These are phyloP conservation scores for Globisporangium heterothallicum DNA, from an alignment of 352 stramenopile genomes.

Conservation along the genomic window DNA sequence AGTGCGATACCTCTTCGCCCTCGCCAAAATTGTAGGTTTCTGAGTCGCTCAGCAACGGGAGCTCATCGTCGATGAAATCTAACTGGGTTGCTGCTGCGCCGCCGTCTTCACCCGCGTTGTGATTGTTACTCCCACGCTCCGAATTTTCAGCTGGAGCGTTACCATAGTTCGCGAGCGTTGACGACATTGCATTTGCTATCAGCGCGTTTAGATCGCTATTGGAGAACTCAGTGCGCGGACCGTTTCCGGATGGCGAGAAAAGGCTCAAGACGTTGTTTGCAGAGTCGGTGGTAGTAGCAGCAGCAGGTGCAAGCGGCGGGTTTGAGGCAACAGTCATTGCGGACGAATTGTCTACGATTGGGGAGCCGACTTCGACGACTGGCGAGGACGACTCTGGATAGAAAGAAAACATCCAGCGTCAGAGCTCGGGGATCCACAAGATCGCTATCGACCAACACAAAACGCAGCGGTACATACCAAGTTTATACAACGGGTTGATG, in stretches of 20 bases:
- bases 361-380: constrained; percentile 46
- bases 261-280: constrained; percentile 70
- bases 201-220: constrained; percentile 17
- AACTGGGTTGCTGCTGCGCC: constrained; percentile 19
- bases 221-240: constrained; percentile 14
- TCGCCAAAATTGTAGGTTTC: constrained; percentile 71
- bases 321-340: constrained; percentile 30
- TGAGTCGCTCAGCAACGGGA: constrained; percentile 61
- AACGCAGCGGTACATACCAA: constrained; percentile 19
- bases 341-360: constrained; percentile 24
- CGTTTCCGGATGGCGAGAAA: constrained; percentile 38
- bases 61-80: constrained; percentile 70
- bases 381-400: constrained; percentile 29
- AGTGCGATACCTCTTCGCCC: constrained; percentile 62
- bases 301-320: constrained; percentile 4
- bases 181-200: constrained; percentile 14
- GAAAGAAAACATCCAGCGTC: constrained; percentile 4
- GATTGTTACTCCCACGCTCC: constrained; percentile 1
- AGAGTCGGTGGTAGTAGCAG: constrained; percentile 9
- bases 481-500: constrained; percentile 24
- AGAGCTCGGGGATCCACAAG: neutral
- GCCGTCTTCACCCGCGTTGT: neutral
- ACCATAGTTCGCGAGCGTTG: constrained; percentile 21
- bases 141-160: constrained; percentile 5
- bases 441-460: neutral